A percentile compares a stretch with the other conserved stretches of the same genome.
These are phyloP conservation scores for Aspergillus sp. DNA, from an alignment of 2,329 filamentous ascomycete genomes.

Conservation along the genomic window DNA sequence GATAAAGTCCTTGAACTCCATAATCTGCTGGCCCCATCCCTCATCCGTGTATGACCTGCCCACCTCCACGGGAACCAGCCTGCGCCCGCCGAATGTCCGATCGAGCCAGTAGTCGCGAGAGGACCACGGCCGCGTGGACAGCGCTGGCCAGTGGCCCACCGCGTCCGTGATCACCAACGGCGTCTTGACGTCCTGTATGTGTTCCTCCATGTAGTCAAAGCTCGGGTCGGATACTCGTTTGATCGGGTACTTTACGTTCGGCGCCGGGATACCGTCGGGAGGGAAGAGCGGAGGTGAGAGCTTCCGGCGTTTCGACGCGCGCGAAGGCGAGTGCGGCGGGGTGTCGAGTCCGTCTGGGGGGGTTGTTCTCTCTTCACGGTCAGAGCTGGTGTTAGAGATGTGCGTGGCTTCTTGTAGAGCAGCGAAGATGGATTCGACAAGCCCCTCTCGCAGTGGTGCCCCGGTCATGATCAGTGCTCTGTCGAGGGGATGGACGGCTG, in stretches of 20 bases:
- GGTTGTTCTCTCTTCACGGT: not conserved
- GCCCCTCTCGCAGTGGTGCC: slow-evolving; percentile 59
- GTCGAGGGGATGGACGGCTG: slow-evolving; percentile 71
- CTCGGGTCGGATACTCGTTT: slow-evolving; percentile 52
- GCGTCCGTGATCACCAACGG: slow-evolving; percentile 74
- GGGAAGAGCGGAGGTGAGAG: slow-evolving; percentile 39
- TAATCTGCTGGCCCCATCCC: slow-evolving; percentile 80
- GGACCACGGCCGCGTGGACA: slow-evolving; percentile 70
- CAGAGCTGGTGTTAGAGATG: not conserved
- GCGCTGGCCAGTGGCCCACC: slow-evolving; percentile 75
- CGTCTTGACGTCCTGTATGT: slow-evolving; percentile 55
- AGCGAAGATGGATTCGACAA: slow-evolving; percentile 44
- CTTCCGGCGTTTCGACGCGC: slow-evolving; percentile 38
- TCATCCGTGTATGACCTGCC: slow-evolving; percentile 86
- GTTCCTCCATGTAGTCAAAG: slow-evolving; percentile 64
- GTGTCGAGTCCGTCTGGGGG: not conserved
- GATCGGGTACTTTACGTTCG: slow-evolving; percentile 42
- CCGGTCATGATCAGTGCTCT: slow-evolving; percentile 77
- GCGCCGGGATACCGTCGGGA: slow-evolving; percentile 36
- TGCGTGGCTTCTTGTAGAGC: slow-evolving; percentile 34
- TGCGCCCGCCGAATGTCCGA: slow-evolving; percentile 73
- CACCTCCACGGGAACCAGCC: slow-evolving; percentile 84
- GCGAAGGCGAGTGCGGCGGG: slow-evolving; percentile 1
- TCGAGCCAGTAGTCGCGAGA: slow-evolving; percentile 74
- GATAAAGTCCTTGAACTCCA: slow-evolving; percentile 75